Base-by-base conservation (phyloP, 139 green algal genomes). In the Chlorella sp. region DNA sequence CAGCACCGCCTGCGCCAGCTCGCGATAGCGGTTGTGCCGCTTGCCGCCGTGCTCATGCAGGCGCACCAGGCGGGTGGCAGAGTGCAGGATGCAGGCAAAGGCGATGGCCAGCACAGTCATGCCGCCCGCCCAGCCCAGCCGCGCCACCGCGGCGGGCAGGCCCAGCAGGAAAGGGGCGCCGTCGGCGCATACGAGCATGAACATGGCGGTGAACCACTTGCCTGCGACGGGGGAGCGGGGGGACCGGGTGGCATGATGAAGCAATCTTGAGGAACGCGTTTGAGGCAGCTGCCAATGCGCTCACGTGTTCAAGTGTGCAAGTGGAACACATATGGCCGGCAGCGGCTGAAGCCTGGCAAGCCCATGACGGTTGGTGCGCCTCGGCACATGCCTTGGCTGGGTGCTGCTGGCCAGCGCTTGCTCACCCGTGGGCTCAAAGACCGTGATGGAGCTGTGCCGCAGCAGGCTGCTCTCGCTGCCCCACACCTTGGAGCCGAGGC, bases 141-240 rank as follows among this genome's bases (percentile, higher is more conserved):
- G 65, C 46, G 80, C 80, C 44, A 84, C 54, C 7, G 80, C 80
- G 46, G 36, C 28, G 9, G 80, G 80, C n/a, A 84, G 80, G 34
- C 58, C 44, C n/a, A 84, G 80, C 43, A 77, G 64, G 80, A 84
- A 84, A 24, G 80, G 80, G 7, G 80, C 80, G 22, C 80, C 80
- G 32, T 73, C 67, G 7, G 80, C 43, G 34, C 44, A 73, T 0
- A 84, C 80, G 2, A 84, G 22, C 40, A 73, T 73, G 46, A 73
- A 84, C 30, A n/a, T 54, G 34, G 46, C 80, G 6, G 78, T 46
- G 36, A 60, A 36, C 80, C 80, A 84, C 28, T 36, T 44, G 36
- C 65, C 80, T 84, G 78, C 62, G 58, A 8, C 6, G 4, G 36
- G 76, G 30, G 74, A 40, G 48, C 14, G 3, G 30, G 14, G 48